These are phyloP conservation scores for Nicotiana obtusifolia DNA, from an alignment of 257 asterid species.

Conservation along the genomic window DNA sequence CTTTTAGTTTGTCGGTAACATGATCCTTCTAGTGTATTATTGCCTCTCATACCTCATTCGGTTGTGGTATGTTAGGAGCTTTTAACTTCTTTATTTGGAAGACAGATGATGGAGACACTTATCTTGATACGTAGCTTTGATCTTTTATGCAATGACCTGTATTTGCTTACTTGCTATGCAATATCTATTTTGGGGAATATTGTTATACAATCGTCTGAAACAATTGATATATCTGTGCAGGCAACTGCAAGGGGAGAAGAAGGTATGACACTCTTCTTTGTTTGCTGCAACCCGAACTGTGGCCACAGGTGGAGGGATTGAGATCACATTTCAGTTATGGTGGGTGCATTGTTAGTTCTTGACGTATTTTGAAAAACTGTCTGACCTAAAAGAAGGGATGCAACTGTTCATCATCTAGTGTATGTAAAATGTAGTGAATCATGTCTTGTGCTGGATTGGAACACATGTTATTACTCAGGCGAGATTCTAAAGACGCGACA, in stretches of 20 bases:
- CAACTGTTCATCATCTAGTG: background rate
- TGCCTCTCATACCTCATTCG: background rate
- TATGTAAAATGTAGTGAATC: background rate
- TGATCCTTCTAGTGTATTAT: background rate
- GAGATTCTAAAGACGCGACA: background rate
- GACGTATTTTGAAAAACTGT: background rate
- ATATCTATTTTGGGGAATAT: background rate
- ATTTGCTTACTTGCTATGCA: background rate
- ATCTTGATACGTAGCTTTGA: background rate
- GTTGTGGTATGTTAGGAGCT: background rate
- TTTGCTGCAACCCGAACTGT: slow-evolving; percentile 92
- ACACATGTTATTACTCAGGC: background rate
- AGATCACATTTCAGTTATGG: background rate
- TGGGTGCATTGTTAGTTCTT: background rate
- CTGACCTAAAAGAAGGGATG: background rate
- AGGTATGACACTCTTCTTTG: slow-evolving; percentile 92
- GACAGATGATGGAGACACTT: background rate
- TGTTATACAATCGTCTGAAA: background rate
- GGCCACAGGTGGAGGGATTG: slow-evolving; percentile 94
- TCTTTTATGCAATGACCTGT: background rate
- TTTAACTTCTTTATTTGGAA: background rate
- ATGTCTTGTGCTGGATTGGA: background rate
- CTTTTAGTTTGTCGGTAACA: background rate
- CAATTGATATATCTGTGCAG: slow-evolving; percentile 35
- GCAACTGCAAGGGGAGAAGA: slow-evolving; percentile 96